These are phyloP conservation scores for Sphaerostilbella broomeana DNA, from an alignment of 2,329 filamentous ascomycete genomes.

Conservation along the genomic window DNA sequence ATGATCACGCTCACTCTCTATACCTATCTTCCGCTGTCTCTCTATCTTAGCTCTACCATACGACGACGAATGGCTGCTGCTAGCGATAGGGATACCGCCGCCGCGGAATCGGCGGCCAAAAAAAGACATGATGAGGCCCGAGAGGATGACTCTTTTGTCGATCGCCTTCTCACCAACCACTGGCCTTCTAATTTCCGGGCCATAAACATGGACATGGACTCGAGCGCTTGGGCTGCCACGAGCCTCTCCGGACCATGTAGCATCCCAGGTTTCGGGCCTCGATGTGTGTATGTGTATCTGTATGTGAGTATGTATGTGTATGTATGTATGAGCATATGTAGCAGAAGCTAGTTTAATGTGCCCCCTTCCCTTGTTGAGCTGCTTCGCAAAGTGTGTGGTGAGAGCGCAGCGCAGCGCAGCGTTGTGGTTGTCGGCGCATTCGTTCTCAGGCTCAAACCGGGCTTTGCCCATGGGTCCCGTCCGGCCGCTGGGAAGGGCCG, in stretches of 20 bases:
- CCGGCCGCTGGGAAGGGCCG: background rate
- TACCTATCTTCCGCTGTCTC: too few relatives aligned
- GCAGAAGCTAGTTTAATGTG: background rate
- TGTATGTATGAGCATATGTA: background rate
- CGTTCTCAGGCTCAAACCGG: slow-evolving; percentile 9
- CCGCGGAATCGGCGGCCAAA: too few relatives aligned
- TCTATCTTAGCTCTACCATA: too few relatives aligned
- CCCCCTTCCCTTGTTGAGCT: slow-evolving; percentile 1
- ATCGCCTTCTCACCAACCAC: slow-evolving; percentile 6
- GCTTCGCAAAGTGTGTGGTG: background rate
- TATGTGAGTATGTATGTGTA: slow-evolving; percentile 8
- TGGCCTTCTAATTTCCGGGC: background rate
- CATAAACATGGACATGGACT: too few relatives aligned
- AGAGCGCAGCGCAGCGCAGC: background rate
- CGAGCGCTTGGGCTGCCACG: too few relatives aligned
- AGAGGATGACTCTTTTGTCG: slow-evolving; percentile 2
- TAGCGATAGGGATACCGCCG: too few relatives aligned
- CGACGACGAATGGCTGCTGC: too few relatives aligned
- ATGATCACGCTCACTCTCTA: too few relatives aligned
- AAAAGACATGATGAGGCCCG: background rate
- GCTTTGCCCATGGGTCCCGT: slow-evolving; percentile 3
- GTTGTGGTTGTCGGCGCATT: too few relatives aligned
- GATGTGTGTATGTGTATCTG: slow-evolving; percentile 8
- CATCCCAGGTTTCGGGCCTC: slow-evolving; percentile 5
- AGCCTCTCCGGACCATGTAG: too few relatives aligned